Percentiles rank a stretch among this genome's conserved stretches.
Conservation (phyloP, 2,329 filamentous ascomycete genomes). For the Penicillium griseofulvum region DNA sequence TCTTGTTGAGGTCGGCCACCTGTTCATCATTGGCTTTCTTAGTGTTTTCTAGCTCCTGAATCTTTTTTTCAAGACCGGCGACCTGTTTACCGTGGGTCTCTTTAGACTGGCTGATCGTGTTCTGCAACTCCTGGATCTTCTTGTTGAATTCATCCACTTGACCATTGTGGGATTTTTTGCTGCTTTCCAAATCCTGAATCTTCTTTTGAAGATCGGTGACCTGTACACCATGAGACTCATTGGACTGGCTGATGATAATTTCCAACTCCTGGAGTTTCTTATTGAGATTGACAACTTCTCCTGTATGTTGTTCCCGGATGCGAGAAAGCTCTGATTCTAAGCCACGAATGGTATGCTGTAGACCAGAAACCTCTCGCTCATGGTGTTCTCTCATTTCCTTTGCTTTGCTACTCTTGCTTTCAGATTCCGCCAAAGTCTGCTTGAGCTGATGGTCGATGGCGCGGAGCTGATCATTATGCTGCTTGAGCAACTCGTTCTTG, state of each 20-base stretch:
- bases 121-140: constrained; percentile 46
- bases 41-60: constrained; percentile 58
- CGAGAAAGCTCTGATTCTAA: constrained; percentile 53
- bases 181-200: constrained; percentile 56
- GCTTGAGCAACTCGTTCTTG: constrained; percentile 43
- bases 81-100: constrained; percentile 55
- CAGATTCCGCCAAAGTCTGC: constrained; percentile 41
- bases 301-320: constrained; percentile 52
- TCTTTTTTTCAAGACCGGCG: constrained; percentile 25
- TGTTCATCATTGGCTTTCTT: constrained; percentile 54
- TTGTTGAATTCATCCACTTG: constrained; percentile 58
- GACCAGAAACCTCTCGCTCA: constrained; percentile 63
- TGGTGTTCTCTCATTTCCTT: constrained; percentile 40
- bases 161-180: constrained; percentile 50
- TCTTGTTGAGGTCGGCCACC: constrained; percentile 56
- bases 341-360: constrained; percentile 59
- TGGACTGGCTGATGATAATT: constrained; percentile 49
- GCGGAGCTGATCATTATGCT: constrained; percentile 48
- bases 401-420: constrained; percentile 30
- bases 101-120: constrained; percentile 57
- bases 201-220: constrained; percentile 59
- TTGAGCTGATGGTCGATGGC: constrained; percentile 51
- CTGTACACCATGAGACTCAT: constrained; percentile 60
- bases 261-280: constrained; percentile 60
- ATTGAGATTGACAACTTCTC: constrained; percentile 58